Evolutionary conservation across 2,329 filamentous ascomycete genomes (phyloP).

Genomic region (Immersiporthe knoxdaviesiana): DNA sequence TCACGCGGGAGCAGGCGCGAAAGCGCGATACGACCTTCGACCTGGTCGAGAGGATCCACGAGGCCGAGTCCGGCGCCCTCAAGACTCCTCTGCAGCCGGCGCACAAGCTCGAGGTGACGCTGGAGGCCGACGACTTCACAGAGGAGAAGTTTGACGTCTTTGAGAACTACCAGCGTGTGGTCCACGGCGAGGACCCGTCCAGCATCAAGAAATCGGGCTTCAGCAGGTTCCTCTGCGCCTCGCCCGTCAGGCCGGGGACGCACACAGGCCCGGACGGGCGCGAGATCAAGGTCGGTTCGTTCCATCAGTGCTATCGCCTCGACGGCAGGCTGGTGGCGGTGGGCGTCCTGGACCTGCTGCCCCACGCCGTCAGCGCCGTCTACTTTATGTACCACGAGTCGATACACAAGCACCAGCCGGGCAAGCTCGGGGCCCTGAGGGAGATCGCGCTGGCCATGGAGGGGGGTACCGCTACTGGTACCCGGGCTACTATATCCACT

Average conservation of each 20-base stretch:
- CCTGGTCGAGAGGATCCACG: slow-evolving; percentile 68
- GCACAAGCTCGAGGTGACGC: slow-evolving; percentile 68
- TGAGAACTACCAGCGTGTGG: slow-evolving; percentile 72
- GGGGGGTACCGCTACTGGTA: slow-evolving; percentile 78
- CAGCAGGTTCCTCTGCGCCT: slow-evolving; percentile 72
- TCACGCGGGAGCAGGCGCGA: slow-evolving; percentile 66
- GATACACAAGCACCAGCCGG: slow-evolving; percentile 69
- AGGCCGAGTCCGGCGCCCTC: slow-evolving; percentile 61
- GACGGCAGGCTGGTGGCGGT: slow-evolving; percentile 77
- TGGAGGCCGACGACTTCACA: slow-evolving; percentile 72
- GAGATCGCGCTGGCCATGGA: slow-evolving; percentile 74
- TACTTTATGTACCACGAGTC: slow-evolving; percentile 84
- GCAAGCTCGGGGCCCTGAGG: slow-evolving; percentile 74
- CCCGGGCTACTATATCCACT: slow-evolving; percentile 80
- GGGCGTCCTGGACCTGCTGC: slow-evolving; percentile 76
- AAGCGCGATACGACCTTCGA: slow-evolving; percentile 70
- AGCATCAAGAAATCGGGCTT: slow-evolving; percentile 67
- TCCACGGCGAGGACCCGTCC: slow-evolving; percentile 68
- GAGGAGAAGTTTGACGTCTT: slow-evolving; percentile 77
- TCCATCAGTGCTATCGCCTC: slow-evolving; percentile 80
- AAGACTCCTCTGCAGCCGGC: slow-evolving; percentile 65
- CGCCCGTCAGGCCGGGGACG: slow-evolving; percentile 60
- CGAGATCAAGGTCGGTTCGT: slow-evolving; percentile 67
- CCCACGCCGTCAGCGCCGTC: slow-evolving; percentile 76
- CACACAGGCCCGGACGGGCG: slow-evolving; percentile 51